A percentile compares a stretch with the other conserved stretches of the same genome.
These are phyloP conservation scores for Fusarium sp. DNA, from an alignment of 2,329 filamentous ascomycete species.

Conservation along the genomic window DNA sequence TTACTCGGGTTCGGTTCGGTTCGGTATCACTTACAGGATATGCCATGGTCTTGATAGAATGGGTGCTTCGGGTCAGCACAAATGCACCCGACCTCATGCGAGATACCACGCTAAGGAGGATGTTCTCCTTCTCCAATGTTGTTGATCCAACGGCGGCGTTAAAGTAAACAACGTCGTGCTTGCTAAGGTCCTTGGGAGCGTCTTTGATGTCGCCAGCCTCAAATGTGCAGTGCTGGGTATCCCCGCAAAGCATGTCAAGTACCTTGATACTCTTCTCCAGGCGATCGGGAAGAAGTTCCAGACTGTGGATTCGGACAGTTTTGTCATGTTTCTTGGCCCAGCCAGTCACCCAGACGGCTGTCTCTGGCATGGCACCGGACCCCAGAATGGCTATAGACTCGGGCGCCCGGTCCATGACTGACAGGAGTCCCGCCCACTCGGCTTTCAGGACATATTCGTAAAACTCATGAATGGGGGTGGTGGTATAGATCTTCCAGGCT, in stretches of 20 bases:
- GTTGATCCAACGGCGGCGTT: background rate
- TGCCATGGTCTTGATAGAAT: background rate
- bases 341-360: background rate
- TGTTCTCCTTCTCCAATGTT: background rate
- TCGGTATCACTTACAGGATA: background rate
- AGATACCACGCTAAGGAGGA: background rate
- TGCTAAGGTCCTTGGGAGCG: background rate
- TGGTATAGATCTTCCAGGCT: background rate
- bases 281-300: background rate
- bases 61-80: background rate
- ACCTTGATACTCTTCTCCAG: background rate
- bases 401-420: background rate
- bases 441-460: background rate
- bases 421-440: background rate
- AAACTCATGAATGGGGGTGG: background rate
- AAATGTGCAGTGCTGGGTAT: background rate
- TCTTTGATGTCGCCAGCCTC: background rate
- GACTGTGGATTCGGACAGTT: background rate
- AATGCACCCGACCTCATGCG: background rate
- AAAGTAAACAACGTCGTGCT: background rate
- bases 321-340: background rate
- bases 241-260: background rate
- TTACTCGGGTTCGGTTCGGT: background rate
- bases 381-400: background rate
- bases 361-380: background rate